phyloP scores from a whole-genome alignment of 768 basidiomycete species.

The Kwoniella newhampshirensis region DNA sequence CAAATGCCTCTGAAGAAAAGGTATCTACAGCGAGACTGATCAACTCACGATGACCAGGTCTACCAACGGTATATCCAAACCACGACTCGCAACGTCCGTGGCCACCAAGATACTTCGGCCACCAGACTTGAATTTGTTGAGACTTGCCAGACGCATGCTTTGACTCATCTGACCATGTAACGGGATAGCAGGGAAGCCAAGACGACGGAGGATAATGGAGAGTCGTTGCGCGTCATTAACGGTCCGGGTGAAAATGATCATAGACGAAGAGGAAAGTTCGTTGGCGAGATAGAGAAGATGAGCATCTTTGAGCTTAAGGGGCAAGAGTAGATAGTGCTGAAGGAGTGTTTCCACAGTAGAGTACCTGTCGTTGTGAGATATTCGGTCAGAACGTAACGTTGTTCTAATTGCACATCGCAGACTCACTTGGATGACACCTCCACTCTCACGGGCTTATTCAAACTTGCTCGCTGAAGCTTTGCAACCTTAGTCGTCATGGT shows the following conservation, averaged over 20 bases:
- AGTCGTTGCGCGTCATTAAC: conserved; percentile 88
- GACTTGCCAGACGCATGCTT: conserved; percentile 80
- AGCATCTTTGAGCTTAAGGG: conserved; percentile 85
- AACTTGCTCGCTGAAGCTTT: conserved; percentile 89
- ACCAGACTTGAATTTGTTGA: conserved; percentile 93
- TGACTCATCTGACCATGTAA: conserved; percentile 93
- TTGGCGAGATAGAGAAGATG: conserved; percentile 86
- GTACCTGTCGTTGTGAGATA: no score
- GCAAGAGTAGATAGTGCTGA: conserved; percentile 94
- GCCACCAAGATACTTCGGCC: conserved; percentile 88
- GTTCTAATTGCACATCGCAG: no score
- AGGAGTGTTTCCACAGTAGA: conserved; percentile 92
- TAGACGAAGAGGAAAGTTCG: conserved; percentile 82
- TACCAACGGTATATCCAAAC: conserved; percentile 91
- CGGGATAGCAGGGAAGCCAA: conserved; percentile 93
- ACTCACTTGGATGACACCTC: conserved; percentile 89
- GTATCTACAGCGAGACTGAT: neutral
- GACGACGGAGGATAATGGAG: conserved; percentile 79
- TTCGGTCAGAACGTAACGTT: neutral
- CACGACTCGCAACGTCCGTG: conserved; percentile 93
- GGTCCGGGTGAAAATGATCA: conserved; percentile 94
- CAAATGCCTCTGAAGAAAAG: neutral
- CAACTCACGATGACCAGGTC: conserved; percentile 72
- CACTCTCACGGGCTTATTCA: conserved; percentile 87
- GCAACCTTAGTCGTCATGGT: conserved; percentile 99